These are phyloP conservation scores for Tilletia indica DNA, from an alignment of 1,284 basidiomycete species.

Conservation along the genomic window DNA sequence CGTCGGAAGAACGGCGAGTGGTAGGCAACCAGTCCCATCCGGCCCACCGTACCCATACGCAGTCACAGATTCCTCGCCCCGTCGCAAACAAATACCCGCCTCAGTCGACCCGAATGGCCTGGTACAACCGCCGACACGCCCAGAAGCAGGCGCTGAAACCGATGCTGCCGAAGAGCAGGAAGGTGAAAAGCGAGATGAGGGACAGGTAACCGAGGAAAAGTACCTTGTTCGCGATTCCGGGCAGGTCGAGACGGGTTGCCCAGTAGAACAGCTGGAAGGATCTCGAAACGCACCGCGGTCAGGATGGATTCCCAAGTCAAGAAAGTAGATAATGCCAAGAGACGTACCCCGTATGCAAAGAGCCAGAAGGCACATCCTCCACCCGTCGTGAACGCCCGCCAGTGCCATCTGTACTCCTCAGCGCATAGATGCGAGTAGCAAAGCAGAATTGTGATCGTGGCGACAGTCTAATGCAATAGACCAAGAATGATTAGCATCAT, in stretches of 20 bases:
- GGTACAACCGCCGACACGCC: conserved; percentile 41
- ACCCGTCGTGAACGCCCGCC: conserved; percentile 90
- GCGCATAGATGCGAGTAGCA: conserved; percentile 82
- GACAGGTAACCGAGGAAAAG: conserved; percentile 90
- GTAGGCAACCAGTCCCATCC: too few species aligned
- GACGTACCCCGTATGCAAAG: conserved; percentile 65
- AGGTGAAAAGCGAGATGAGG: conserved; percentile 77
- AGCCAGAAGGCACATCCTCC: conserved; percentile 93
- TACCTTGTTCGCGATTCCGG: conserved; percentile 76
- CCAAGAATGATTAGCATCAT: neutral
- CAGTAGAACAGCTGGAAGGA: conserved; percentile 70
- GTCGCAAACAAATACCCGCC: neutral
- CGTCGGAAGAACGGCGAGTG: too few species aligned
- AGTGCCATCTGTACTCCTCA: conserved; percentile 97
- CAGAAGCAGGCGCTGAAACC: conserved; percentile 27
- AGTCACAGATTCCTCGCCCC: neutral
- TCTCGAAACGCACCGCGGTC: neutral
- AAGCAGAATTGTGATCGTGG: conserved; percentile 48
- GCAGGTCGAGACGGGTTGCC: conserved; percentile 77
- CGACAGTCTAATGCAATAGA: conserved; percentile 30
- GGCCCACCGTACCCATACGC: too few species aligned
- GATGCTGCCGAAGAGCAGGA: conserved; percentile 75
- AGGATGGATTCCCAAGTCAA: neutral
- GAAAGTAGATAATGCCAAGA: neutral
- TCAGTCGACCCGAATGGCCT: conserved; percentile 46